Base-by-base conservation (phyloP, 495 filamentous ascomycete genomes). In the Lepidopterella palustris region DNA sequence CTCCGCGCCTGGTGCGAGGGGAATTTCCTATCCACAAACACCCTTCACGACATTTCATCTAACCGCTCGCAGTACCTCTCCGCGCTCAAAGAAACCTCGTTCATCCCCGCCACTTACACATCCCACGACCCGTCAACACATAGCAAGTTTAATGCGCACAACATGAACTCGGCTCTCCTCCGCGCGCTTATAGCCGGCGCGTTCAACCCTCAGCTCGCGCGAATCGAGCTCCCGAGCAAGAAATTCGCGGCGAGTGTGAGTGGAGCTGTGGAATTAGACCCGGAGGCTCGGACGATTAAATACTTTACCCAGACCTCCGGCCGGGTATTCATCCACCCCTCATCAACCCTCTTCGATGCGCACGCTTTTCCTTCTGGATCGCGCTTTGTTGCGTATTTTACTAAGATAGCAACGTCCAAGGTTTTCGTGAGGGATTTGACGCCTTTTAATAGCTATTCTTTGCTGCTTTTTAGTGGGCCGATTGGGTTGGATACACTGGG, bases 151-250 rank as follows among this genome's bases (percentile, higher is more conserved):
- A 82, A 84, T 59, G 69, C 72, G 9, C 64, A 73, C 15, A 81
- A 81, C 58, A 66, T 73, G 51, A 82, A 81, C 54, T 65, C 65
- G 20, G 65, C 80, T 2, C 85, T 98, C 45, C 72, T 97, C 45
- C 87, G 92, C 29, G 89, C 93, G 0, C 78, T 98, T 5, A 82
- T 95, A n/a, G 92, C 92, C 13, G 90, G 84, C 15, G 84, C 93
- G 8, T 96, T 97, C 79, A 85, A 87, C 28, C 93, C 93, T 0
- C 90, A 97, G 68, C 80, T 96, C 59, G 91, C 89, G 24, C 84
- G 91, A 45, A 95, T 98, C 70, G 85, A 86, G 39, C 87, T 96
- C 69, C 93, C 93, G 0, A 90, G 96, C 73, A 92, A 95, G 79
- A 96, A 95, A 70, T 98, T 93, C 73, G 87, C 88, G 29, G 82